Conservation (phyloP, 2,329 filamentous ascomycete species). For the Trichoderma cornu-damae region DNA sequence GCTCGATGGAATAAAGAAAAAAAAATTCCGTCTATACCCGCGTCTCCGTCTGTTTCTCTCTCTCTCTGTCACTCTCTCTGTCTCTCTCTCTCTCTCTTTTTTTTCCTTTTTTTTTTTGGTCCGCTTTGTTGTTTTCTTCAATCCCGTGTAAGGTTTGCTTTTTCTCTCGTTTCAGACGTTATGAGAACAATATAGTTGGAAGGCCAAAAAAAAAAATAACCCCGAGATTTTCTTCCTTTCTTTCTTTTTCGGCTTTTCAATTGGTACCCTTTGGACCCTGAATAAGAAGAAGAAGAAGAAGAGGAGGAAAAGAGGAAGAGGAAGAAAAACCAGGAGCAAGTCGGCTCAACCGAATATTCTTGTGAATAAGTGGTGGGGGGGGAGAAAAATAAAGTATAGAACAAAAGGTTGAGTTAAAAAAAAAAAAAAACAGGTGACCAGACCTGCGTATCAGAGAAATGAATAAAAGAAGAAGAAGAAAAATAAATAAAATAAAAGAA, state of each 20-base stretch:
- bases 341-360: conserved; percentile 27
- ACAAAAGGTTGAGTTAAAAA: conserved; percentile 24
- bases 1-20: neutral
- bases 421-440: conserved; percentile 44
- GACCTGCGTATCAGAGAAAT: conserved; percentile 38
- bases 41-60: too few species aligned
- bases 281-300: too few species aligned
- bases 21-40: neutral
- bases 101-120: neutral
- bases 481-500: neutral
- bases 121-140: too few species aligned
- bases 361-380: conserved; percentile 19
- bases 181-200: neutral
- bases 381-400: conserved; percentile 22
- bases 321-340: conserved; percentile 16
- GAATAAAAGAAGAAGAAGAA: conserved; percentile 29
- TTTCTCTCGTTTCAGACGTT: neutral
- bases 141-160: too few species aligned
- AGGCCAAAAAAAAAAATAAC: neutral
- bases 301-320: too few species aligned
- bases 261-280: neutral
- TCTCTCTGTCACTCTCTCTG: too few species aligned
- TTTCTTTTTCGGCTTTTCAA: neutral
- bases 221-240: neutral
- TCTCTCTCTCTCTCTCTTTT: too few species aligned